Base-by-base conservation (phyloP, 352 stramenopile genomes). In the Elongisporangium anandrum region DNA sequence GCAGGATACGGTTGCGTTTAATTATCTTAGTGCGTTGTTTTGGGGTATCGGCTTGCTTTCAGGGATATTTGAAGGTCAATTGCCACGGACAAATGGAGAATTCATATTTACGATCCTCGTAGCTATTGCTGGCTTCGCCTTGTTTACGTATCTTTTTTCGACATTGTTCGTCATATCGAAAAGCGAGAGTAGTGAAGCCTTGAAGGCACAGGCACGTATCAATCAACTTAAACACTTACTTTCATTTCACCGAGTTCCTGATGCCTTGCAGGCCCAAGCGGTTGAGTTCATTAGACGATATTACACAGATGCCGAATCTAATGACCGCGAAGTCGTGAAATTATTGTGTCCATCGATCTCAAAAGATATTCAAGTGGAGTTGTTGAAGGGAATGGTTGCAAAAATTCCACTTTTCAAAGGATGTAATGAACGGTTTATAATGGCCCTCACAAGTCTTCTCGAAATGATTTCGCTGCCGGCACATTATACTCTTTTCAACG, bases 81-180 rank as follows among this genome's bases (percentile, higher is more conserved):
- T 85, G n/a, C 76, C 76, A 6, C 57, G 66, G 2, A 52, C 41
- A 0, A 67, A 74, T 19, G 7, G 50, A 0, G 69, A 90, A 52
- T 78, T 86, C 57, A 55, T 59, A 15, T 90, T 88, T 45, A 80
- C 72, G 0, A 56, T 88, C 52, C 34, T 60, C 15, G 79, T 87
- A 0, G 52, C 73, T n/a, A 56, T 89, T 20, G 55, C 70, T 4
- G 82, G 82, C 0, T 84, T 90, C 34, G 52, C 72, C 23, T 64
- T 92, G 5, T 89, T 89, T 47, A 69, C 81, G 10, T 90, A 81
- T 47, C 64, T 86, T 23, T 90, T 70, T 26, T 68, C 79, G 2
- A 85, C 81, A 8, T 68, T 89, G 26, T 87, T 88, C 51, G 80
- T 90, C 65, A 57, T 90, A 15, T 87, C 80, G 8, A 89, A 87